Evolutionary conservation across 2,329 filamentous ascomycete species (phyloP).

Genomic region (Alternaria infectoria): DNA sequence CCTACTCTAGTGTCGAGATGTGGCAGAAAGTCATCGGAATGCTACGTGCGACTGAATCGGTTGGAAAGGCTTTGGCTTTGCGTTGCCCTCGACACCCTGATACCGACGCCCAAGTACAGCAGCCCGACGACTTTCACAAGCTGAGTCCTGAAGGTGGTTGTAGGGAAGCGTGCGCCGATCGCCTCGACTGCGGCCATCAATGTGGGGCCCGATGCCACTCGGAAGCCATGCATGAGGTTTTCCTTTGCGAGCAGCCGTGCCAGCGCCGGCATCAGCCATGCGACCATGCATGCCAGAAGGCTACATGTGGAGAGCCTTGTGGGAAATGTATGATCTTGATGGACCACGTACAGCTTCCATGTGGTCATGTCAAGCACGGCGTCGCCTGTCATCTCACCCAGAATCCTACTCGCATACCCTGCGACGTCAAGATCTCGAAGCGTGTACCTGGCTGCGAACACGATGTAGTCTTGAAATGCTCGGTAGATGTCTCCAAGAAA

Average conservation of each 20-base stretch:
- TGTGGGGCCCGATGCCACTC: conserved; percentile 42
- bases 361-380: conserved; percentile 30
- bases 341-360: conserved; percentile 33
- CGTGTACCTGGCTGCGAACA: conserved; percentile 64
- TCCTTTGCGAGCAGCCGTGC: conserved; percentile 34
- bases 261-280: conserved; percentile 30
- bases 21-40: conserved; percentile 66
- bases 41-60: conserved; percentile 44
- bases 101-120: conserved; percentile 26
- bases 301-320: conserved; percentile 38
- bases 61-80: conserved; percentile 29
- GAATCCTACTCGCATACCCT: conserved; percentile 51
- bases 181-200: conserved; percentile 39
- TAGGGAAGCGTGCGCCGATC: conserved; percentile 23
- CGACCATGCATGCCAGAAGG: conserved; percentile 36
- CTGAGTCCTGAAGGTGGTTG: conserved; percentile 44
- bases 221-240: conserved; percentile 33
- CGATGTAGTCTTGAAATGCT: conserved; percentile 58
- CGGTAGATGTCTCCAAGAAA: conserved; percentile 50
- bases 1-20: conserved; percentile 64
- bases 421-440: conserved; percentile 55
- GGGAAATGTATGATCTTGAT: conserved; percentile 27
- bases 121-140: conserved; percentile 37
- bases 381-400: conserved; percentile 17
- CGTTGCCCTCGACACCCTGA: conserved; percentile 39